phyloP scores from a whole-genome alignment of 805 yeast species.

The Nakazawaea wickerhamii region DNA sequence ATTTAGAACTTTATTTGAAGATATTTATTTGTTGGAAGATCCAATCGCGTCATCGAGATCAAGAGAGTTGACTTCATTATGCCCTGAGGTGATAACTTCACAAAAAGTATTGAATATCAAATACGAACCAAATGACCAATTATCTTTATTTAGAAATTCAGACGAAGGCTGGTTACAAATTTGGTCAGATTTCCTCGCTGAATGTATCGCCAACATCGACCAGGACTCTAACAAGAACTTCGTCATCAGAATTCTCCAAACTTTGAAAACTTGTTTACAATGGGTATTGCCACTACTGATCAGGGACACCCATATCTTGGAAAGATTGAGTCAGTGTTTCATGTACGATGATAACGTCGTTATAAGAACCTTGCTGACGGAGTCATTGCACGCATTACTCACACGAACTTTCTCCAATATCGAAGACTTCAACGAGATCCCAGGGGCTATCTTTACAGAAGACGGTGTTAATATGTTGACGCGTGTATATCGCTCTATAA shows the following conservation, averaged over 20 bases:
- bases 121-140: slow-evolving; percentile 62
- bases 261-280: slow-evolving; percentile 82
- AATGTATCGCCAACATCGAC: slow-evolving; percentile 34
- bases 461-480: slow-evolving; percentile 70
- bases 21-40: slow-evolving; percentile 86
- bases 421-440: slow-evolving; percentile 69
- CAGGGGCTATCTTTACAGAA: slow-evolving; percentile 70
- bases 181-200: slow-evolving; percentile 57
- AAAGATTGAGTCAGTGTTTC: slow-evolving; percentile 55
- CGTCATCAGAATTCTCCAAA: slow-evolving; percentile 66
- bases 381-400: slow-evolving; percentile 83
- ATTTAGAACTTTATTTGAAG: slow-evolving; percentile 86
- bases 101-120: slow-evolving; percentile 53
- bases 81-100: slow-evolving; percentile 80
- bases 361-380: slow-evolving; percentile 79
- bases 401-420: slow-evolving; percentile 67
- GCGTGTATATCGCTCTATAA: slow-evolving; percentile 56
- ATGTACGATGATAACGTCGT: slow-evolving; percentile 47
- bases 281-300: slow-evolving; percentile 85
- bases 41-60: slow-evolving; percentile 80
- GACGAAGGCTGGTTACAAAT: slow-evolving; percentile 81
- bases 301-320: slow-evolving; percentile 58
- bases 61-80: slow-evolving; percentile 69
- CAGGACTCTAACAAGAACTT: slow-evolving; percentile 35
- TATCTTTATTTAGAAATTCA: slow-evolving; percentile 60